Evolutionary conservation across 75 land plant species (phyloP).

Genomic region (Picea sitchensis): DNA sequence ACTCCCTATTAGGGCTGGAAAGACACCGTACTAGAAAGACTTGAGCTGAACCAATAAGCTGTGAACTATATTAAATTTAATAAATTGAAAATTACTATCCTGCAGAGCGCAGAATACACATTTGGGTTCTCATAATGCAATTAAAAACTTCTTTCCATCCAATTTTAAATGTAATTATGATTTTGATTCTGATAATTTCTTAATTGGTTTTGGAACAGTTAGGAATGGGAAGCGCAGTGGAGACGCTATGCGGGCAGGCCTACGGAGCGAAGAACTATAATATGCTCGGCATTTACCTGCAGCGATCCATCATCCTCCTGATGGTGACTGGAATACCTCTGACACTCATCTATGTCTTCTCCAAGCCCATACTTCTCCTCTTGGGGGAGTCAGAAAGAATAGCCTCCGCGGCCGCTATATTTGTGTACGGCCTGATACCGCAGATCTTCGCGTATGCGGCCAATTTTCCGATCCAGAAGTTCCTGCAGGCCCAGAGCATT

Average conservation of each 20-base stretch:
- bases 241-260: conserved; percentile 72
- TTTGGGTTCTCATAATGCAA: too few species aligned
- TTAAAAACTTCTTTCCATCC: too few species aligned
- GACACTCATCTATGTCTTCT: conserved; percentile 34
- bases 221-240: conserved; percentile 74
- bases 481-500: conserved; percentile 62
- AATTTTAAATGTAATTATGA: too few species aligned
- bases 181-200: too few species aligned
- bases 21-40: too few species aligned
- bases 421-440: conserved; percentile 56
- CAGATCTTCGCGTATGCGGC: conserved; percentile 54
- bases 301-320: conserved; percentile 45
- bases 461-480: conserved; percentile 56
- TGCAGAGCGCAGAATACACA: too few species aligned
- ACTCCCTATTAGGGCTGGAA: too few species aligned
- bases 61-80: too few species aligned
- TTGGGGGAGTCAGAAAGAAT: conserved; percentile 37
- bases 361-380: conserved; percentile 24
- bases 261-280: conserved; percentile 50
- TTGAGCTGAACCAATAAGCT: too few species aligned
- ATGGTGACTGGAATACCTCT: conserved; percentile 26
- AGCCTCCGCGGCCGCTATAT: conserved; percentile 36
- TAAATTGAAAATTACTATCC: too few species aligned
- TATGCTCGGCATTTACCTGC: conserved; percentile 49
- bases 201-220: conserved; percentile 26